Percentiles rank a stretch among this genome's conserved stretches.
Evolutionary conservation across 805 yeast species (phyloP).

Genomic region (Saturnispora ahearnii): DNA sequence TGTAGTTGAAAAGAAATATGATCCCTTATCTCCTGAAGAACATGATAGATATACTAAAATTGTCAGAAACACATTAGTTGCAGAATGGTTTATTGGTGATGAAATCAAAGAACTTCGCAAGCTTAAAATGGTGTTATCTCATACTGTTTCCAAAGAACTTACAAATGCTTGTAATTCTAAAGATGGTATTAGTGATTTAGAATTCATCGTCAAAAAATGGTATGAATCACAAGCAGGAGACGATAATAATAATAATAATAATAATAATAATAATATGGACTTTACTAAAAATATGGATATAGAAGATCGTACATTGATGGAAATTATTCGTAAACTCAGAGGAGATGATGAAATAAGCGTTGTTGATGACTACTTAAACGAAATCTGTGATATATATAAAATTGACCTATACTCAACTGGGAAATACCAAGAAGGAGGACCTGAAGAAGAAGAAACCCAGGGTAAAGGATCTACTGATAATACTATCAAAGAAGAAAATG

Average conservation of each 20-base stretch:
- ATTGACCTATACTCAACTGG: constrained; percentile 22
- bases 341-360: constrained; percentile 23
- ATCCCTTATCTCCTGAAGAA: not conserved
- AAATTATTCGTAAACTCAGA: constrained; percentile 20
- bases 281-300: constrained; percentile 5
- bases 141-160: constrained; percentile 6
- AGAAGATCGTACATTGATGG: constrained; percentile 14
- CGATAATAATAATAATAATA: not conserved
- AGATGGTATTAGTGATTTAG: constrained; percentile 4
- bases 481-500: not conserved
- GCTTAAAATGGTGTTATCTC: constrained; percentile 1
- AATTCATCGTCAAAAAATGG: not conserved
- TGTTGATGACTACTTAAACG: constrained; percentile 21
- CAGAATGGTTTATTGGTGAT: constrained; percentile 11
- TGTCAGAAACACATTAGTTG: constrained; percentile 11
- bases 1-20: not conserved
- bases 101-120: constrained; percentile 13
- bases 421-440: constrained; percentile 6
- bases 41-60: constrained; percentile 12
- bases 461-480: constrained; percentile 1
- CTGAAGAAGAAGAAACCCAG: constrained; percentile 5
- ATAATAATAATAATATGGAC: not conserved
- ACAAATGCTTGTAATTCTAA: not conserved
- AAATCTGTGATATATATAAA: constrained; percentile 23
- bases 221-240: not conserved